These are phyloP conservation scores for Mycosarcoma mackinlayi DNA, from an alignment of 1,284 basidiomycete species.

Conservation along the genomic window DNA sequence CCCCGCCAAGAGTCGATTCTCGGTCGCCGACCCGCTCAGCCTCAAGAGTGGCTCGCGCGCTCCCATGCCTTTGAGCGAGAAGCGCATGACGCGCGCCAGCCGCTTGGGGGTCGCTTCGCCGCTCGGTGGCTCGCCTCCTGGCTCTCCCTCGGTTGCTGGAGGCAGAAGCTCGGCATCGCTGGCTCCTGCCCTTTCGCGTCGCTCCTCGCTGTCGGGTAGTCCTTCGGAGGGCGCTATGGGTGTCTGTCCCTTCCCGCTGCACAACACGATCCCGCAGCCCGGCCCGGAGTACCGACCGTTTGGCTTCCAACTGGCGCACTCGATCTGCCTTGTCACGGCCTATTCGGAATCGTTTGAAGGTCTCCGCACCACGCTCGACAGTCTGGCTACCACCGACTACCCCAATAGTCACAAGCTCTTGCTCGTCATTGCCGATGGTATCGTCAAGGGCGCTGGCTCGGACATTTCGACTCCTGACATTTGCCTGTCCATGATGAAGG, in stretches of 20 bases:
- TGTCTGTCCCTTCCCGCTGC: slow-evolving; percentile 82
- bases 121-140: slow-evolving; percentile 75
- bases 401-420: slow-evolving; percentile 98
- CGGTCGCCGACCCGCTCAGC: slow-evolving; percentile 57
- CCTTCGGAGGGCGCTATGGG: slow-evolving; percentile 55
- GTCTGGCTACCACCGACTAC: slow-evolving; percentile 96
- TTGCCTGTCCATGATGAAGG: slow-evolving; percentile 96
- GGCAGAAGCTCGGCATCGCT: slow-evolving; percentile 87
- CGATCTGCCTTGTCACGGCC: slow-evolving; percentile 95
- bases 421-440: slow-evolving; percentile 95
- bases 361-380: slow-evolving; percentile 95
- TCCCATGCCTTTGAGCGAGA: slow-evolving; percentile 42
- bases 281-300: slow-evolving; percentile 91
- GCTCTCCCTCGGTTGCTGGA: slow-evolving; percentile 78
- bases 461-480: slow-evolving; percentile 79
- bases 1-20: slow-evolving; percentile 74
- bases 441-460: slow-evolving; percentile 83
- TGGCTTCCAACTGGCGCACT: slow-evolving; percentile 92
- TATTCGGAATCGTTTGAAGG: slow-evolving; percentile 98
- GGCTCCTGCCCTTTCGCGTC: slow-evolving; percentile 55
- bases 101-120: slow-evolving; percentile 55
- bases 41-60: slow-evolving; percentile 44
- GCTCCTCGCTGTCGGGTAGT: slow-evolving; percentile 59
- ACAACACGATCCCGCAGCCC: slow-evolving; percentile 92
- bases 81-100: slow-evolving; percentile 44